phyloP scores from a whole-genome alignment of 2,329 filamentous ascomycete genomes.

The Polychaeton citri region DNA sequence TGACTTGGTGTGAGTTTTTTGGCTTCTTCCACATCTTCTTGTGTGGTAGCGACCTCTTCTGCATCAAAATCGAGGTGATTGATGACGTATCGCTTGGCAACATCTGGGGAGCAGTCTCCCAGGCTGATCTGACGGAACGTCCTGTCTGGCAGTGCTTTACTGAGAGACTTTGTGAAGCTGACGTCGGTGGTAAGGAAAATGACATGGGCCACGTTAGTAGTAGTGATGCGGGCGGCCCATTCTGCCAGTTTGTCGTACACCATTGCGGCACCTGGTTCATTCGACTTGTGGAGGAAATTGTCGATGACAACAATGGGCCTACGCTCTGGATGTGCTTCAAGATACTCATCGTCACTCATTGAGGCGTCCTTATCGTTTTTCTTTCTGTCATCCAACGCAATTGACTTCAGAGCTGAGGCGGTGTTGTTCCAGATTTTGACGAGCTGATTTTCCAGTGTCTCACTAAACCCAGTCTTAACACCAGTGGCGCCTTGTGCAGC shows the following conservation, averaged over 20 bases:
- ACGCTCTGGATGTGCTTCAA: slow-evolving; percentile 77
- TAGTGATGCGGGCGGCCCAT: slow-evolving; percentile 74
- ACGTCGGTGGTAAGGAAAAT: slow-evolving; percentile 87
- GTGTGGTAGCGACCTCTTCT: slow-evolving; percentile 15
- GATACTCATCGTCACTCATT: slow-evolving; percentile 69
- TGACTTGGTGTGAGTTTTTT: slow-evolving; percentile 34
- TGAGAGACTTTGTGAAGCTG: slow-evolving; percentile 74
- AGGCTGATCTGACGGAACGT: slow-evolving; percentile 79
- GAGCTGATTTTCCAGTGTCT: slow-evolving; percentile 79
- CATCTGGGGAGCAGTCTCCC: slow-evolving; percentile 68
- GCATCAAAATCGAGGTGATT: slow-evolving; percentile 53
- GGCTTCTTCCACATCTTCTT: slow-evolving; percentile 26
- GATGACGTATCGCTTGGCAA: slow-evolving; percentile 83
- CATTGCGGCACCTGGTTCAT: slow-evolving; percentile 27
- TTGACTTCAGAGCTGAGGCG: slow-evolving; percentile 61
- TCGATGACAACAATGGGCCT: slow-evolving; percentile 79
- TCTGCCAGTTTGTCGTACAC: slow-evolving; percentile 51
- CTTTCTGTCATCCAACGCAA: slow-evolving; percentile 55
- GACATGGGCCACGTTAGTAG: slow-evolving; percentile 81
- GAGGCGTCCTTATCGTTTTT: slow-evolving; percentile 61
- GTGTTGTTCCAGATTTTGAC: slow-evolving; percentile 83
- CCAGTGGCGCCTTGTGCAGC: slow-evolving; percentile 89
- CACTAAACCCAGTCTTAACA: slow-evolving; percentile 86
- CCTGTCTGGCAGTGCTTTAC: slow-evolving; percentile 77
- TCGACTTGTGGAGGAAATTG: slow-evolving; percentile 72